Conservation (phyloP, 306 rosid genomes). For the Gillenia trifoliata region DNA sequence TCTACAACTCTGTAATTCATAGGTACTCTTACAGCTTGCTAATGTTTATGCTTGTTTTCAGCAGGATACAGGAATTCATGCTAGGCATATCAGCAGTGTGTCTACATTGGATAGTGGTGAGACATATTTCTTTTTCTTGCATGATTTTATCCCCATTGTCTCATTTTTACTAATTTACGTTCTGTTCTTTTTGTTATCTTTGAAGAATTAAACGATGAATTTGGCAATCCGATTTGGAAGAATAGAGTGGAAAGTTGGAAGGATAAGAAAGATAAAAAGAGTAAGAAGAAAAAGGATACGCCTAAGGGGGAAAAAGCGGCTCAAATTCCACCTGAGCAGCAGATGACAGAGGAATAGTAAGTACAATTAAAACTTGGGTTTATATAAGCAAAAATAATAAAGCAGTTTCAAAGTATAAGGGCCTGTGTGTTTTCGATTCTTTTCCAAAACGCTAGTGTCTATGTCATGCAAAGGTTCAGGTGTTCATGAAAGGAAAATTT, state of each 20-base stretch:
- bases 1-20: neutral
- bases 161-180: neutral
- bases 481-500: neutral
- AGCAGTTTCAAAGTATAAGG: neutral
- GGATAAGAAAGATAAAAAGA: slow-evolving; percentile 89
- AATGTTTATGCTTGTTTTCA: slow-evolving; percentile 16
- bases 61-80: slow-evolving; percentile 88
- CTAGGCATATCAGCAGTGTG: slow-evolving; percentile 82
- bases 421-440: neutral
- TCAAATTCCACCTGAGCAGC: slow-evolving; percentile 71
- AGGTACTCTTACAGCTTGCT: neutral
- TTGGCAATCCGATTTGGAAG: slow-evolving; percentile 98
- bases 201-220: slow-evolving; percentile 76
- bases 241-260: slow-evolving; percentile 98
- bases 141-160: slow-evolving; percentile 14
- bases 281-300: slow-evolving; percentile 67
- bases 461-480: neutral
- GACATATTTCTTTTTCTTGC: slow-evolving; percentile 7
- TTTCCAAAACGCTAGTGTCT: neutral
- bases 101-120: slow-evolving; percentile 92
- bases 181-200: slow-evolving; percentile 4
- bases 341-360: slow-evolving; percentile 76
- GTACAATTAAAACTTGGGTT: slow-evolving; percentile 18
- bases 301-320: slow-evolving; percentile 47
- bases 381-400: neutral